Evolutionary conservation across 1,284 basidiomycete genomes (phyloP), one percentile per base, ranked within the genome.

Genomic region (Meripilus lineatus): DNA sequence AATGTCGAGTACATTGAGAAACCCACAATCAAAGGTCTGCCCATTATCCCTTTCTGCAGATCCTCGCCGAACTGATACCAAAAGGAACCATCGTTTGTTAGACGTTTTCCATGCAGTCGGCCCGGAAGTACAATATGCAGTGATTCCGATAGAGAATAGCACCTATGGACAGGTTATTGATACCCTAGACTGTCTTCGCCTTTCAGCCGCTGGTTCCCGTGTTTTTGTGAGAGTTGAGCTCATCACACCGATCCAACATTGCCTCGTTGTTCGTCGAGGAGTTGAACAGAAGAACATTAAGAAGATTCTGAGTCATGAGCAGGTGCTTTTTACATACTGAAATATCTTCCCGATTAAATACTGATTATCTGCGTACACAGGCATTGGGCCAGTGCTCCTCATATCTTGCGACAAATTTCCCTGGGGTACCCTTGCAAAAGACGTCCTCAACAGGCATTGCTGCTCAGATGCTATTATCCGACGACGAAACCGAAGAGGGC

Each of bases 101-200:
- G 85, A 74, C 50, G 76, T 81, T 18, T 79, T 81, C 47, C 56
- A 70, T 34, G 62, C 72, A 7, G 59, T 89, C 18, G 67, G 70
- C 3, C 38, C 55, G 23, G 58, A 59, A 24, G 52, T 61, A 59
- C 47, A 70, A 57, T 46, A 78, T 38, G 84, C 72, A 17, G 68
- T 89, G 8, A 67, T 89, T 17, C 87, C 86, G 13, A 81, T 84
- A 58, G 87, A 89, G 62, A 89, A 89, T 55, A 79, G 78, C 20
- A 83, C 78, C 26, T 83, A 79, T 52, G 86, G 86, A 8, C 67
- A 67, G n/a, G 86, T 89, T 6, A 63, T 77, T 14, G 86, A 89
- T 59, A 84, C 84, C 3, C 87, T 85, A 51, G 80, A 88, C 56
- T 54, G 66, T 23, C 63, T 89, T 32, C 76, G 81, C 25, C 50